A percentile compares a stretch with the other conserved stretches of the same genome.
Conservation (phyloP, 805 yeast genomes). For the Lipomyces oligophaga region DNA sequence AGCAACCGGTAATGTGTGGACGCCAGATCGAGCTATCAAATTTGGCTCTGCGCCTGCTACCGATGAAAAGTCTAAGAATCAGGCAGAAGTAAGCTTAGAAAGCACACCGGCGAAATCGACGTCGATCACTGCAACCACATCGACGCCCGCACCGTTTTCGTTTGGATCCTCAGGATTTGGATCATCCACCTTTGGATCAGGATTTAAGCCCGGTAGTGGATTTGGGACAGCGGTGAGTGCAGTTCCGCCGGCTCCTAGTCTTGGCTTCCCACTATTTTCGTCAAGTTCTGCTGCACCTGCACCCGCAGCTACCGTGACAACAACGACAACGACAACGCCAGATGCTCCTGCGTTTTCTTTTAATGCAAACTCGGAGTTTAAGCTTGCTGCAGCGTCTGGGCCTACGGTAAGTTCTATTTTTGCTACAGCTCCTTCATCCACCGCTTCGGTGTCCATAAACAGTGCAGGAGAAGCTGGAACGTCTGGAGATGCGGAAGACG, state of each 20-base stretch:
- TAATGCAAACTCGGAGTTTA: conserved; percentile 15
- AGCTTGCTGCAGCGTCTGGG: background rate
- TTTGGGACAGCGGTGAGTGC: conserved; percentile 1
- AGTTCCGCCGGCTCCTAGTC: conserved; percentile 8
- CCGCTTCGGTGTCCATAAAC: background rate
- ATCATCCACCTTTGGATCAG: conserved; percentile 1
- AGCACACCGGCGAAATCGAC: conserved; percentile 1
- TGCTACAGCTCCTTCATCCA: background rate
- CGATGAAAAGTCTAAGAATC: conserved; percentile 1
- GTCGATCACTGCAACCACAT: conserved; percentile 1
- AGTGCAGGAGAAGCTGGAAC: conserved; percentile 4
- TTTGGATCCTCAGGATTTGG: no score
- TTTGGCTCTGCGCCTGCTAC: conserved; percentile 27
- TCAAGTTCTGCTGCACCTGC: background rate
- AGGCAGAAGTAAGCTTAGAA: no score
- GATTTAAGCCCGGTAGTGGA: conserved; percentile 9
- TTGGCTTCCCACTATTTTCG: conserved; percentile 10
- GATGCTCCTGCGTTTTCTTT: conserved; percentile 33
- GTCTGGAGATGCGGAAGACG: conserved; percentile 9
- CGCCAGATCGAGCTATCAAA: conserved; percentile 37
- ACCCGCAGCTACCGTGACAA: background rate
- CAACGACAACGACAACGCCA: conserved; percentile 5
- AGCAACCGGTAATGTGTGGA: no score
- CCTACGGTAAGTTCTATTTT: no score
- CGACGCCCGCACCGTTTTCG: conserved; percentile 8